Evolutionary conservation across 805 yeast genomes (phyloP), one percentile per base, ranked within the genome.

Genomic region (Saturnispora serradocipensis): DNA sequence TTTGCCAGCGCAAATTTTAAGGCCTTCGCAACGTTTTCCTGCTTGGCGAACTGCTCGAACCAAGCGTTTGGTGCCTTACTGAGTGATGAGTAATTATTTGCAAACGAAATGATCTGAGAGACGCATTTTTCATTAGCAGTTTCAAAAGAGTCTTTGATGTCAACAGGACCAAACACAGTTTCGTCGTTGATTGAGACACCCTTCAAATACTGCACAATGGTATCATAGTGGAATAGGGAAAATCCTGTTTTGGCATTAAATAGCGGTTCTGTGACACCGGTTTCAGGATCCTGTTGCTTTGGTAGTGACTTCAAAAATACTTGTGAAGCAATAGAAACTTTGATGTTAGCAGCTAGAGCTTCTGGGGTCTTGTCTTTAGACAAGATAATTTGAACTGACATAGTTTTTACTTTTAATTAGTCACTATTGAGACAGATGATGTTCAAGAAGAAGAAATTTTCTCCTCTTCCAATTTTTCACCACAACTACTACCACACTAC

Each of bases 191-290:
- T 45, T 18, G 60, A 51, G 9, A 56, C 48, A n/a, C 65, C 66
- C 42, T 79, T 70, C 55, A 82, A 67, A 60, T 80, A 85, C 64
- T 81, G 80, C 55, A 84, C 82, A 49, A 84, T 80, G 20, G 93
- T 81, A 61, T 84, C 82, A 20, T 87, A 72, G 64, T 84, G 88
- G 52, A 72, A 67, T 55, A 85, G 71, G 58, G 75, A 77, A 49
- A 80, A 75, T 6, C 67, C 65, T 38, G 72, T 64, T 54, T 72
- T 72, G 6, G 64, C 51, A 54, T 75, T 68, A 7, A 49, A 24
- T 51, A 58, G 46, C 13, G 42, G 28, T 7, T 38, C 42, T 9
- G 24, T 38, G 22, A 18, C 8, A 18, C 24, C 16, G 3, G 42
- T n/a, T 18, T 38, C 42, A 18, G 27, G 25, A 18, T 38, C 42